Evolutionary conservation across 441 rosid species (phyloP).

Genomic region (Manihot esculenta): DNA sequence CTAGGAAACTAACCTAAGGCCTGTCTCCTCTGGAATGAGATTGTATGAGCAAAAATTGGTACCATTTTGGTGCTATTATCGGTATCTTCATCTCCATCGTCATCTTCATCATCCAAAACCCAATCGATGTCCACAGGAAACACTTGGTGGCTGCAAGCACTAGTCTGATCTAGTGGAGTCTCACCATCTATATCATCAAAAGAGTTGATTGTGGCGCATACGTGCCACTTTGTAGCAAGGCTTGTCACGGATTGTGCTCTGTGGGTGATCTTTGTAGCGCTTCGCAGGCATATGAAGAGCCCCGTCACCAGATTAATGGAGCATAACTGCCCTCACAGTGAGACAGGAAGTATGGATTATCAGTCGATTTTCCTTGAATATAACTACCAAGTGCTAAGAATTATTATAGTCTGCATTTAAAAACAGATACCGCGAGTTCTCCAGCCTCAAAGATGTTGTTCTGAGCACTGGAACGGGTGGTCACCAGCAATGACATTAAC

Average conservation of each 20-base stretch:
- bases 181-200: constrained; percentile 67
- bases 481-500: constrained; percentile 59
- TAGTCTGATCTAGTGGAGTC: constrained; percentile 43
- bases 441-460: constrained; percentile 77
- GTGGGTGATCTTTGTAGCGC: constrained; percentile 81
- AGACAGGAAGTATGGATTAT: background rate
- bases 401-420: background rate
- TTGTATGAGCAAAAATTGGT: constrained; percentile 63
- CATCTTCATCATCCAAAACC: constrained; percentile 70
- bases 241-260: constrained; percentile 76
- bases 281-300: constrained; percentile 80
- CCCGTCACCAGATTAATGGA: constrained; percentile 80
- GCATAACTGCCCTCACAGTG: constrained; percentile 54
- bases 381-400: background rate
- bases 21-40: constrained; percentile 84
- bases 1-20: constrained; percentile 57
- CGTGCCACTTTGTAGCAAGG: constrained; percentile 91
- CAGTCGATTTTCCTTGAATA: background rate
- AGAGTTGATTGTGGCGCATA: constrained; percentile 74
- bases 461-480: constrained; percentile 51
- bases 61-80: constrained; percentile 50
- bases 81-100: constrained; percentile 62
- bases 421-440: constrained; percentile 57
- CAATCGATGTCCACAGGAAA: constrained; percentile 37
- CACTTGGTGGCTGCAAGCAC: constrained; percentile 27